Conservation (phyloP, 75 land plant species). For the Pinus taeda region DNA sequence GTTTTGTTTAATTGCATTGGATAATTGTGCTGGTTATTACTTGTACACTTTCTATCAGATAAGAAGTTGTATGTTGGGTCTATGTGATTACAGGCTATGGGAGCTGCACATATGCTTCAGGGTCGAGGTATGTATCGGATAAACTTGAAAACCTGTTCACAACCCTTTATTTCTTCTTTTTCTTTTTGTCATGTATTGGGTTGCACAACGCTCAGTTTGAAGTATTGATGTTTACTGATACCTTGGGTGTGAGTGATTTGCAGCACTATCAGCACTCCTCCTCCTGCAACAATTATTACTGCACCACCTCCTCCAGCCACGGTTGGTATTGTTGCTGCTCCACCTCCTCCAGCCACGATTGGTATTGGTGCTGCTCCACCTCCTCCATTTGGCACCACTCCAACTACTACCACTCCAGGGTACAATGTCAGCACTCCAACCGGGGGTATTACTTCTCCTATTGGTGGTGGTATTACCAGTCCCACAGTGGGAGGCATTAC, state of each 20-base stretch:
- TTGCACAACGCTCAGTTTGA: background rate
- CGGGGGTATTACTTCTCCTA: background rate
- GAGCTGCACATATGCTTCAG: background rate
- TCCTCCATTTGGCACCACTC: background rate
- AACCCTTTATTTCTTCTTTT: background rate
- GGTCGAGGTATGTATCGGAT: slow-evolving; percentile 1
- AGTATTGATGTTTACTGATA: background rate
- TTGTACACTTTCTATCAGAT: background rate
- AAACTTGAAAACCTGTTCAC: background rate
- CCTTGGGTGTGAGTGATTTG: background rate
- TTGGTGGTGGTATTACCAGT: too few species aligned
- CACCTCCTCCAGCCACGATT: background rate
- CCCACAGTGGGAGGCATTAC: background rate
- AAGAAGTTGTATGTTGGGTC: background rate
- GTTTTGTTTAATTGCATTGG: background rate
- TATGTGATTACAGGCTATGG: slow-evolving; percentile 6
- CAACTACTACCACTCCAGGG: background rate
- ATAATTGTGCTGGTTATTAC: background rate
- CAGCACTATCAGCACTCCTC: background rate
- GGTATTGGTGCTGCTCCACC: background rate
- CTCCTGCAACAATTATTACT: too few species aligned
- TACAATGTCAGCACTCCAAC: slow-evolving; percentile 1
- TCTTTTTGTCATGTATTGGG: background rate
- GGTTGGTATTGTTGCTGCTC: background rate
- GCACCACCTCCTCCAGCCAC: background rate